phyloP scores from a whole-genome alignment of 495 filamentous ascomycete genomes.

The Penicillium lagena region DNA sequence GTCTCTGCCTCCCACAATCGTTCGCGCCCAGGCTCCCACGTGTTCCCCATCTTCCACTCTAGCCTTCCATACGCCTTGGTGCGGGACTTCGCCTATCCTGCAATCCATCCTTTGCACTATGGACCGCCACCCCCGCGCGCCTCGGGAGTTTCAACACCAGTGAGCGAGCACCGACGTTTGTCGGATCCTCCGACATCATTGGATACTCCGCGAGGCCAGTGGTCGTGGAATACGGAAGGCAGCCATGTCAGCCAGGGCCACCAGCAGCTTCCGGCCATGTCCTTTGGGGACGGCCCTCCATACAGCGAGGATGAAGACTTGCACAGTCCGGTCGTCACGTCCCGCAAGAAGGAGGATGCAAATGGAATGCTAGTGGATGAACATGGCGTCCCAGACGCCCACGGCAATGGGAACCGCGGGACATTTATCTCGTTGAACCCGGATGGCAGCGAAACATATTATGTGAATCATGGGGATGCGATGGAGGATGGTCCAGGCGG shows the following conservation, averaged over 20 bases:
- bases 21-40: constrained; percentile 69
- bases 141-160: constrained; percentile 80
- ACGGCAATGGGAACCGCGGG: constrained; percentile 47
- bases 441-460: constrained; percentile 75
- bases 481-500: constrained; percentile 67
- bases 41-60: constrained; percentile 79
- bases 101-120: constrained; percentile 82
- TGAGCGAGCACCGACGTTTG: constrained; percentile 70
- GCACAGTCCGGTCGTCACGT: constrained; percentile 78
- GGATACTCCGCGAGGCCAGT: constrained; percentile 45
- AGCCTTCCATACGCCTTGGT: constrained; percentile 85
- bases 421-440: constrained; percentile 60
- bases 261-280: constrained; percentile 73
- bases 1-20: constrained; percentile 46
- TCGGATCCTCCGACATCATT: constrained; percentile 70
- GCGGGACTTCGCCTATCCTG: constrained; percentile 91
- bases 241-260: constrained; percentile 24
- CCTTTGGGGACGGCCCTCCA: constrained; percentile 88
- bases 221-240: constrained; percentile 45
- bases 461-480: constrained; percentile 58
- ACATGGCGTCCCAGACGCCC: constrained; percentile 9
- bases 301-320: constrained; percentile 96
- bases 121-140: constrained; percentile 71
- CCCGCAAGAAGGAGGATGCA: constrained; percentile 54
- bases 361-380: constrained; percentile 2